These are phyloP conservation scores for Cryptococcus wingfieldii DNA, from an alignment of 1,284 basidiomycete genomes.

Conservation along the genomic window DNA sequence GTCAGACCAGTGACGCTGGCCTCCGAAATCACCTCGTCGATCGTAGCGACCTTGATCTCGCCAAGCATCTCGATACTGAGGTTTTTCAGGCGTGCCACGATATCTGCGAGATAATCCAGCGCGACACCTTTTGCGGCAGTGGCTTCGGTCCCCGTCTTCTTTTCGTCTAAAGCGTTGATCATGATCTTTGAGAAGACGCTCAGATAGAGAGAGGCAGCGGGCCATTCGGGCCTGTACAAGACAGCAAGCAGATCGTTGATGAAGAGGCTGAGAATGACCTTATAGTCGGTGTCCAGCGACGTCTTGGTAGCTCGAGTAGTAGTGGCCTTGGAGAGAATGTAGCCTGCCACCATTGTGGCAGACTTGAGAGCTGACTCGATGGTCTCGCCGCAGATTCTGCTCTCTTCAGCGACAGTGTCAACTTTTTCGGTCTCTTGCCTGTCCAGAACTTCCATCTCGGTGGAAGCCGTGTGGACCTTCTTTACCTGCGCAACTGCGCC, in stretches of 20 bases:
- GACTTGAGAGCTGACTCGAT: slow-evolving; percentile 72
- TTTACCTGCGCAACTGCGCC: slow-evolving; percentile 55
- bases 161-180: slow-evolving; percentile 74
- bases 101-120: slow-evolving; percentile 86
- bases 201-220: slow-evolving; percentile 77
- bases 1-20: slow-evolving; percentile 57
- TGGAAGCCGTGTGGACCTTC: slow-evolving; percentile 55
- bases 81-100: slow-evolving; percentile 73
- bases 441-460: slow-evolving; percentile 53
- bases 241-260: slow-evolving; percentile 84
- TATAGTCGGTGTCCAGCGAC: slow-evolving; percentile 84
- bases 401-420: slow-evolving; percentile 54
- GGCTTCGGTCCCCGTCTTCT: slow-evolving; percentile 66
- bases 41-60: slow-evolving; percentile 47
- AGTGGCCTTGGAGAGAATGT: slow-evolving; percentile 57
- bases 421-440: slow-evolving; percentile 48
- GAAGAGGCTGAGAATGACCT: slow-evolving; percentile 82
- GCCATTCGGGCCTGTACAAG: slow-evolving; percentile 94
- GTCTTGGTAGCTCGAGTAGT: slow-evolving; percentile 76
- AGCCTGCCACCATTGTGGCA: slow-evolving; percentile 75
- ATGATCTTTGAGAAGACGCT: slow-evolving; percentile 73
- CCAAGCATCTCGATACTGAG: slow-evolving; percentile 35
- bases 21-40: slow-evolving; percentile 68
- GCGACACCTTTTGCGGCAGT: slow-evolving; percentile 82
- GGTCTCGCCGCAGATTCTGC: slow-evolving; percentile 20